Base-by-base conservation (phyloP, 2,329 filamentous ascomycete genomes). In the Calycina marina region DNA sequence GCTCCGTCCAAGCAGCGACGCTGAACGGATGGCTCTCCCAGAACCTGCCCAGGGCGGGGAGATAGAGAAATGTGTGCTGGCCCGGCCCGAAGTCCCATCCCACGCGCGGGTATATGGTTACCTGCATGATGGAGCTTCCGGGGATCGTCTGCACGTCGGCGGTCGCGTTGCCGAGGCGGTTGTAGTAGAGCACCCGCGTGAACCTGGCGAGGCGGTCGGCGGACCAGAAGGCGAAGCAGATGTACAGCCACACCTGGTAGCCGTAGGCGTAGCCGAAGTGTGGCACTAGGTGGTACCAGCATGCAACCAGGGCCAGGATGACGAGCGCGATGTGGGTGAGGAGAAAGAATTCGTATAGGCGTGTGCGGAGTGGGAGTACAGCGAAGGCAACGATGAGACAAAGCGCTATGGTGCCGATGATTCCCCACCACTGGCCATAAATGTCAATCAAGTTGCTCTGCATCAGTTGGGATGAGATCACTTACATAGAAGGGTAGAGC, bases 151-250 rank as follows among this genome's bases (percentile, higher is more conserved):
- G 28, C 17, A 36, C 34, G 11, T 31, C 14, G 3, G 34, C 20
- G 4, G 8, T 22, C n/a, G 20, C 8, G 20, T n/a, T n/a, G n/a
- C 20, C 20, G 8, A 22, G 3, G 20, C 34, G 29, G 11, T 36
- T 36, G n/a, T 16, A n/a, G 4, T 18, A 10, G 3, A 32, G 14
- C 8, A 36, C 22, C 0, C 63, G 51, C 0, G 46, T 18, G 0
- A 64, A 33, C 4, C 65, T 52, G 1, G 56, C 35, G 0, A 62
- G 11, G 0, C 64, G 56, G 37, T 69, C 65, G 31, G 60, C 61
- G 5, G 45, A 47, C 62, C 61, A 67, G 14, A 63, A 50, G 0
- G 55, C 61, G 17, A 52, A 53, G 1, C 54, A 51, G 2, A 55
- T 48, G 31, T 60, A 63, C 0, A 65, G 38, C 30, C 33, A 63